Evolutionary conservation across 352 stramenopile genomes (phyloP), one percentile per base, ranked within the genome.

Genomic region (Globisporangium emineosum): DNA sequence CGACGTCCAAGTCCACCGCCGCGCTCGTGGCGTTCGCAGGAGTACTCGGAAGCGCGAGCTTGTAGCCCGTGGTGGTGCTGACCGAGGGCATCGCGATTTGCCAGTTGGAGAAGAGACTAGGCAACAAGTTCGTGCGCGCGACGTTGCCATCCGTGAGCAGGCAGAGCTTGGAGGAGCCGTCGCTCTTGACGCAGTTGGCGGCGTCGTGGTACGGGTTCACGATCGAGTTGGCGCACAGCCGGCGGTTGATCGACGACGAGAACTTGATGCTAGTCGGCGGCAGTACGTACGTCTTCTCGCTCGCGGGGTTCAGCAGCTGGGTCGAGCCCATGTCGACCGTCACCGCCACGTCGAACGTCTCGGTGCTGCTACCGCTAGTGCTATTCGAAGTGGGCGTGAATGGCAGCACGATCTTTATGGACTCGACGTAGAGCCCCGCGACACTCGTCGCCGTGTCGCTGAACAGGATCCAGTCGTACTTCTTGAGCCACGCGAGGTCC

Each of bases 341-440:
- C 33, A 32, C n/a, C 0, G 32, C 33, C 53, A 59, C 49, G 13
- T 59, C 21, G 33, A 59, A 59, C 2, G 6, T 12, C 3, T 6
- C 29, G 4, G 19, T 3, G 30, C 30, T 32, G n/a, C n/a, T n/a
- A n/a, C n/a, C n/a, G n/a, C n/a, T n/a, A 19, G 53, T 17, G 2
- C 19, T 33, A 13, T 49, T 59, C 4, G 29, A 49, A n/a, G 53
- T 33, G n/a, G 33, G 10, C 21, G 53, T 59, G 25, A 59, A 59
- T 33, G 53, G 53, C 19, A 59, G 32, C 33, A 59, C 21, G 32
- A 59, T 32, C n/a, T 59, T 32, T 33, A 50, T 49, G 5, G 53
- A 59, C 53, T 59, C 8, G 12, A 59, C 30, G 53, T 33, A 59
- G 19, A 59, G 8, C 9, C 33, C 53, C 0, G 5, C n/a, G 17